phyloP scores from a whole-genome alignment of 768 basidiomycete species.

The Mycena pura region DNA sequence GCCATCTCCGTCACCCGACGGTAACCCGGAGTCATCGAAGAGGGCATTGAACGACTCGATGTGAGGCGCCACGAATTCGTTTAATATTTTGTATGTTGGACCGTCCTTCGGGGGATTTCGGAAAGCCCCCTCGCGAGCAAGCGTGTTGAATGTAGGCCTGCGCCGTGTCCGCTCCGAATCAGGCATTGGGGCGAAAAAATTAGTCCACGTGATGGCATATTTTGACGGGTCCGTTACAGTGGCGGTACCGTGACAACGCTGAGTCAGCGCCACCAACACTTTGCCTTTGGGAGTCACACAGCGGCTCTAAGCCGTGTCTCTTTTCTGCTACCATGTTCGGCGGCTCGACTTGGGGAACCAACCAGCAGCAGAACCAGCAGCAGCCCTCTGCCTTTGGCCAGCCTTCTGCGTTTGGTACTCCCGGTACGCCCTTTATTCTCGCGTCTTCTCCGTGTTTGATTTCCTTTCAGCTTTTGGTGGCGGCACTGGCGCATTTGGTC shows the following conservation, averaged over 20 bases:
- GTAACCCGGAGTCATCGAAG: slow-evolving; percentile 90
- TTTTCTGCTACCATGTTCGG: slow-evolving; percentile 62
- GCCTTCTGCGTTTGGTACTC: slow-evolving; percentile 66
- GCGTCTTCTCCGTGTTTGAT: slow-evolving; percentile 27
- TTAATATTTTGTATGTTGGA: slow-evolving; percentile 79
- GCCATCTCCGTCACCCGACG: slow-evolving; percentile 76
- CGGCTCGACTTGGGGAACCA: slow-evolving; percentile 75
- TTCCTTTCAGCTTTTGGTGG: slow-evolving; percentile 55
- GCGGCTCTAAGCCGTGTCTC: slow-evolving; percentile 34
- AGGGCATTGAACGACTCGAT: slow-evolving; percentile 96
- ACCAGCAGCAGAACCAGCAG: slow-evolving; percentile 67
- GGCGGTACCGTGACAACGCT: neutral
- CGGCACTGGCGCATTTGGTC: slow-evolving; percentile 62
- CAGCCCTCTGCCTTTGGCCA: slow-evolving; percentile 73
- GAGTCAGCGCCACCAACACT: slow-evolving; percentile 1
- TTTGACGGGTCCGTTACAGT: too few species aligned
- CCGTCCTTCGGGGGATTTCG: slow-evolving; percentile 73
- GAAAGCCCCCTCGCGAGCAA: slow-evolving; percentile 80
- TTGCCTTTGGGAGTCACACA: slow-evolving; percentile 17
- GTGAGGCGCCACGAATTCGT: slow-evolving; percentile 93
- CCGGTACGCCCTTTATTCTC: slow-evolving; percentile 47
- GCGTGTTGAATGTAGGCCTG: slow-evolving; percentile 77
- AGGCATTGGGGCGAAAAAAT: slow-evolving; percentile 51
- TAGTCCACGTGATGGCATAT: too few species aligned
- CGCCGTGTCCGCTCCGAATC: slow-evolving; percentile 49